Conservation (phyloP, 2,329 filamentous ascomycete species). For the Diaporthe citrichinensis region DNA sequence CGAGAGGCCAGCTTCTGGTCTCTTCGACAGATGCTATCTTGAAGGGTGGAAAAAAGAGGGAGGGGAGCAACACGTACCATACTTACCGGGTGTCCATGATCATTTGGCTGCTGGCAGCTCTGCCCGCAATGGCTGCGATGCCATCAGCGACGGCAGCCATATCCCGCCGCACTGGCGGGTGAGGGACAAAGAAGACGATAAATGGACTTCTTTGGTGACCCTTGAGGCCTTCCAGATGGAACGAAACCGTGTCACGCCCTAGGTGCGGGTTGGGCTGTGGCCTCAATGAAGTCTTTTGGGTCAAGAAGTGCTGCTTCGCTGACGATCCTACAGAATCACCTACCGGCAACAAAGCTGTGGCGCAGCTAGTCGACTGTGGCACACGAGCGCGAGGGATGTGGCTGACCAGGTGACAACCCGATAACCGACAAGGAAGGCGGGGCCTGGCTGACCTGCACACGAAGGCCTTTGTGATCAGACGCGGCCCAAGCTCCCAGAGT, state of each 20-base stretch:
- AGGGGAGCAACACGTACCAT: constrained; percentile 30
- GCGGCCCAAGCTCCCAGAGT: neutral
- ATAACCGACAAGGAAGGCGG: neutral
- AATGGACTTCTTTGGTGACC: constrained; percentile 19
- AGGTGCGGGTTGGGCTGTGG: constrained; percentile 37
- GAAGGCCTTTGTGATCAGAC: neutral
- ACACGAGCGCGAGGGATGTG: neutral
- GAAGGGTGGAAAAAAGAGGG: neutral
- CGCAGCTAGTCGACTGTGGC: neutral
- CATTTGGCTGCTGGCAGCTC: constrained; percentile 31
- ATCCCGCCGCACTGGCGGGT: constrained; percentile 27
- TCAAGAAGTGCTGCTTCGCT: constrained; percentile 31
- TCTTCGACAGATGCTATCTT: neutral
- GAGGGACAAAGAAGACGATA: constrained; percentile 25
- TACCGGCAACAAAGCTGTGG: constrained; percentile 17
- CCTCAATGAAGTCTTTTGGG: constrained; percentile 33
- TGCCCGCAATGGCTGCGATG: constrained; percentile 1
- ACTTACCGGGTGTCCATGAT: constrained; percentile 28
- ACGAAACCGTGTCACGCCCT: constrained; percentile 27
- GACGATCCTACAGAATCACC: constrained; percentile 27
- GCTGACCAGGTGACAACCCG: neutral
- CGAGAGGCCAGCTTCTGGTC: constrained; percentile 5
- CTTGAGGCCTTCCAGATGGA: constrained; percentile 38
- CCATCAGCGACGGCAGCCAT: constrained; percentile 31
- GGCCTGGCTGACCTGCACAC: neutral